These are phyloP conservation scores for Thermothielavioides terrestris DNA, from an alignment of 495 filamentous ascomycete species.

Conservation along the genomic window DNA sequence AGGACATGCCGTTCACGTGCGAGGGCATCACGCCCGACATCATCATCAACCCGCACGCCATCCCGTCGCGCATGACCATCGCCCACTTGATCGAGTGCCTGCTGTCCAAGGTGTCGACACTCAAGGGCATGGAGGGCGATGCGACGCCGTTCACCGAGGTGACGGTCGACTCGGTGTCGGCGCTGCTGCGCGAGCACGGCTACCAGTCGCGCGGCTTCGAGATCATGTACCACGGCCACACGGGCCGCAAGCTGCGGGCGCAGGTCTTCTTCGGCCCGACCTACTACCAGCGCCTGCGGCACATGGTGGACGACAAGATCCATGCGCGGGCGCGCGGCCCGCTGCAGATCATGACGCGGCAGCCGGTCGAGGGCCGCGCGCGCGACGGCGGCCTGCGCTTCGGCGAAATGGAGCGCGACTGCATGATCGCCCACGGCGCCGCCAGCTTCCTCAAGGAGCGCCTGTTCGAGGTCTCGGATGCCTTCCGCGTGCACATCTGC, in stretches of 20 bases:
- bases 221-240: slow-evolving; percentile 98
- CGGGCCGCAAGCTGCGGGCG: slow-evolving; percentile 80
- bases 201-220: slow-evolving; percentile 97
- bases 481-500: slow-evolving; percentile 97
- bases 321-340: slow-evolving; percentile 93
- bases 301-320: slow-evolving; percentile 99
- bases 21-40: slow-evolving; percentile 89
- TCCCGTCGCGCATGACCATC: slow-evolving; percentile 99
- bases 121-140: slow-evolving; percentile 89
- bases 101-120: slow-evolving; percentile 84
- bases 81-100: slow-evolving; percentile 99
- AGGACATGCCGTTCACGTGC: slow-evolving; percentile 96
- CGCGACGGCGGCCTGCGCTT: slow-evolving; percentile 97
- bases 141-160: slow-evolving; percentile 98
- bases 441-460: slow-evolving; percentile 95
- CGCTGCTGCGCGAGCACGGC: slow-evolving; percentile 78
- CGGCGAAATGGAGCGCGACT: slow-evolving; percentile 99
- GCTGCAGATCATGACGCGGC: slow-evolving; percentile 92
- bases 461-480: slow-evolving; percentile 93
- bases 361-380: slow-evolving; percentile 97
- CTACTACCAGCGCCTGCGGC: slow-evolving; percentile 96
- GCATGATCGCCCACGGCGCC: slow-evolving; percentile 98
- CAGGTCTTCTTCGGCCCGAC: slow-evolving; percentile 97
- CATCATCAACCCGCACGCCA: slow-evolving; percentile 99
- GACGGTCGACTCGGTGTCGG: slow-evolving; percentile 89